Conservation (phyloP, 108 stramenopile species). For the Nannochloropsis gaditana region DNA sequence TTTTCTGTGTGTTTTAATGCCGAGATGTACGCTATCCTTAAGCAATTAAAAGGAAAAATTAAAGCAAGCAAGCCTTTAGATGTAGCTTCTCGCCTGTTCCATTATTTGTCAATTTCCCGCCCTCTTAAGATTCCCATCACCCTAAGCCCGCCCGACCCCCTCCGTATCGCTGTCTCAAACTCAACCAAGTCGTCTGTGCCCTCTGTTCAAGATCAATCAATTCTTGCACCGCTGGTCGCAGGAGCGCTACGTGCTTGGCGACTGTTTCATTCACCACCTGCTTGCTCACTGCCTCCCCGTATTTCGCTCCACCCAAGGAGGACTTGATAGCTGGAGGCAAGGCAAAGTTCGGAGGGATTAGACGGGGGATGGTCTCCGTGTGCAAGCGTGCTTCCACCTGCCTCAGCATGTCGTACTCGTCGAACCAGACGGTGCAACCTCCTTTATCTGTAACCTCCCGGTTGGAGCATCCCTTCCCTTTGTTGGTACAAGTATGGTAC, state of each 20-base stretch:
- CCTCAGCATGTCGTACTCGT: slow-evolving; percentile 45
- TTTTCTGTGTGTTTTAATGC: too few species aligned
- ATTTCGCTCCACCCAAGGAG: neutral
- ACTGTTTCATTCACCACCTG: neutral
- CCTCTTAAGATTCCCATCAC: too few species aligned
- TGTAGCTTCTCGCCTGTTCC: too few species aligned
- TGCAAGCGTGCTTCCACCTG: slow-evolving; percentile 44
- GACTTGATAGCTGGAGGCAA: neutral
- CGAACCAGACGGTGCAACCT: slow-evolving; percentile 58
- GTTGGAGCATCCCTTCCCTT: slow-evolving; percentile 42
- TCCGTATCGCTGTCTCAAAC: neutral
- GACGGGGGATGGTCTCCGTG: neutral
- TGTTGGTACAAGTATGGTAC: slow-evolving; percentile 31
- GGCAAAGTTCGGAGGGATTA: neutral
- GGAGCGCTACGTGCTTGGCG: slow-evolving; percentile 23
- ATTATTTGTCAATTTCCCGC: too few species aligned
- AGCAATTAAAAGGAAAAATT: too few species aligned
- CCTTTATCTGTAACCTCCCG: slow-evolving; percentile 40
- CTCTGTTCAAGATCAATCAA: slow-evolving; percentile 12
- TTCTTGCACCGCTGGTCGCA: slow-evolving; percentile 12
- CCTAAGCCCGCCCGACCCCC: neutral
- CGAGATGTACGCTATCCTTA: too few species aligned
- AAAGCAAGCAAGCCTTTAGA: too few species aligned
- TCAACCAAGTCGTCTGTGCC: neutral
- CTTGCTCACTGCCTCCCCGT: neutral